Evolutionary conservation across 768 basidiomycete genomes (phyloP), one percentile per base, ranked within the genome.

Genomic region (Tephrocybe sp.): DNA sequence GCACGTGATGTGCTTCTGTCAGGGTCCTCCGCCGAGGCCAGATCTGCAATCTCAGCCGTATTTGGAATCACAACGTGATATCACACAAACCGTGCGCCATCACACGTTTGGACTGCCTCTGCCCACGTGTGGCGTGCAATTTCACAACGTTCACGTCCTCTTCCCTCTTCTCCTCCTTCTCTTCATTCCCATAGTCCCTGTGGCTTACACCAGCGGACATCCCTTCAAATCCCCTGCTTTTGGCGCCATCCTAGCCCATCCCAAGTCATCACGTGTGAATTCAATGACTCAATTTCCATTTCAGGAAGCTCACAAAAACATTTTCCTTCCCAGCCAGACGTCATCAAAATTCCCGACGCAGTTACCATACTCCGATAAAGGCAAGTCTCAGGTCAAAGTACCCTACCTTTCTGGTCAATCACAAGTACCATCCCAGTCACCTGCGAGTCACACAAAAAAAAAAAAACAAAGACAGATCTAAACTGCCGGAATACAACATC

Each of bases 41-140:
- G 52, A 59, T 56, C 55, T 56, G 49, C n/a, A 47, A 30, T 34
- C 33, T 34, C 13, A 4, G 5, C 33, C 15, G 9, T 15, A 9
- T 45, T 42, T 42, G 27, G 23, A 25, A 9, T 4, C 24, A 15
- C 48, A 42, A 38, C 33, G 39, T 49, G 44, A 50, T 56, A 50
- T 56, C 19, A 44, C 52, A 23, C 52, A 45, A 57, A 55, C 40
- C 29, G 43, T 53, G 56, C 55, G 51, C 49, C 54, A 62, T 61
- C 67, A 67, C 64, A 66, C 65, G 67, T 66, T 66, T 56, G 58
- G 51, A 56, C 61, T 45, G 53, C 54, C 59, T 34, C 24, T 30
- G 42, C 58, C 57, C 61, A 60, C 61, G 58, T 64, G 63, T 65
- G 61, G 64, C 64, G 61, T 60, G 55, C 49, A 54, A 43, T 39